Evolutionary conservation across 1,139 yeast species (phyloP).

Genomic region (Nakaseomyces glabratus): DNA sequence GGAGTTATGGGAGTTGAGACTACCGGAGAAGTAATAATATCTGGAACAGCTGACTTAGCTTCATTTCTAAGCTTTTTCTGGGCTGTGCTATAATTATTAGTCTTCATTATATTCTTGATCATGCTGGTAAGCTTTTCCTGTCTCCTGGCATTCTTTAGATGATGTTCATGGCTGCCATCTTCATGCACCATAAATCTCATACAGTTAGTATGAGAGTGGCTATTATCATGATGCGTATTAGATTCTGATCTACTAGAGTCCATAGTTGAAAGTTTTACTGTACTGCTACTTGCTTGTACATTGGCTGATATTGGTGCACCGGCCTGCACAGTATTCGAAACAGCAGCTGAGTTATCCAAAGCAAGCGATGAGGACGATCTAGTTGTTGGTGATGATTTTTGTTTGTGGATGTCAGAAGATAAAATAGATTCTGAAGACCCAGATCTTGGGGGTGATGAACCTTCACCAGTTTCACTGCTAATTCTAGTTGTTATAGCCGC

Average conservation of each 20-base stretch:
- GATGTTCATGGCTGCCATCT: conserved; percentile 72
- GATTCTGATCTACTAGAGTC: too few species aligned
- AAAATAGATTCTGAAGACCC: conserved; percentile 4
- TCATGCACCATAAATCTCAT: conserved; percentile 33
- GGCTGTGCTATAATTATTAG: conserved; percentile 39
- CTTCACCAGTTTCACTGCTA: too few species aligned
- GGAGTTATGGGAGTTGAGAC: conserved; percentile 3
- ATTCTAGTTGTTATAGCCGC: too few species aligned
- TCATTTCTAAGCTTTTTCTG: conserved; percentile 63
- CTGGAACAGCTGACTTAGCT: conserved; percentile 81
- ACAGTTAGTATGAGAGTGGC: conserved; percentile 2
- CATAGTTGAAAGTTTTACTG: too few species aligned
- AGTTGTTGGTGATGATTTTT: conserved; percentile 1
- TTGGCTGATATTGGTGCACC: too few species aligned
- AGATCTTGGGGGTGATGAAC: too few species aligned
- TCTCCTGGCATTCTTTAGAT: conserved; percentile 64
- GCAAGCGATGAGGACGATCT: conserved; percentile 4
- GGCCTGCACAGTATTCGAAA: neutral
- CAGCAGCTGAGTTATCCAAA: neutral
- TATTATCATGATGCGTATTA: too few species aligned
- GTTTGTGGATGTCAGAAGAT: conserved; percentile 1
- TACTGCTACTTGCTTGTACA: too few species aligned
- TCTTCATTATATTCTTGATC: conserved; percentile 63
- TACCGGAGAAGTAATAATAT: conserved; percentile 35
- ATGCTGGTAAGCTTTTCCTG: conserved; percentile 82